A percentile compares a stretch with the other conserved stretches of the same genome.
phyloP scores from a whole-genome alignment of 345 rosid species.

The Gossypium sturtianum region DNA sequence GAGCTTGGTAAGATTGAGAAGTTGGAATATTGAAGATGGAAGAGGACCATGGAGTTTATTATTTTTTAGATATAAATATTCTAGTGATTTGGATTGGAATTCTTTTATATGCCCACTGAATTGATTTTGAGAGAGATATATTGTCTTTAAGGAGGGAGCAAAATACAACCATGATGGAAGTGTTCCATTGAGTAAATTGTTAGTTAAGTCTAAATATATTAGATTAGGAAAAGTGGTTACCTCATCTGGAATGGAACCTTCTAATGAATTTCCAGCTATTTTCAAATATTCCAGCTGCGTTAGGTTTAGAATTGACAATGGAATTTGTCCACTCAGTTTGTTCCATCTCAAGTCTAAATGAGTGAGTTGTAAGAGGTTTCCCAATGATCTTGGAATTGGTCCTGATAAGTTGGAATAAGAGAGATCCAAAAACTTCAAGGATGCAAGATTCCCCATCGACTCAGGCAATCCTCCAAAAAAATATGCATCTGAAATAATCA shows the following conservation, averaged over 20 bases:
- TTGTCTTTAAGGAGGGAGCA: too few species aligned
- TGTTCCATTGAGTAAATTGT: too few species aligned
- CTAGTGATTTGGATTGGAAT: background rate
- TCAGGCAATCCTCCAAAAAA: too few species aligned
- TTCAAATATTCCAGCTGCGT: background rate
- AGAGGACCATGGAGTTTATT: too few species aligned
- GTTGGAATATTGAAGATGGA: constrained; percentile 10
- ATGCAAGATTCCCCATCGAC: too few species aligned
- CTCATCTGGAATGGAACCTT: constrained; percentile 19
- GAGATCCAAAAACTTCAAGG: background rate
- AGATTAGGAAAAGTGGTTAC: background rate
- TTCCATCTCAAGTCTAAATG: background rate
- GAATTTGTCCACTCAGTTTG: constrained; percentile 20
- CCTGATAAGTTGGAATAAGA: background rate
- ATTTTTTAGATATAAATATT: too few species aligned
- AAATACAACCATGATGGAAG: too few species aligned
- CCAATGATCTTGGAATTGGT: background rate
- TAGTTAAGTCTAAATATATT: too few species aligned
- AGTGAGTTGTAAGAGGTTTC: background rate
- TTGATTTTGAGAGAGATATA: too few species aligned
- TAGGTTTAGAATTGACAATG: background rate
- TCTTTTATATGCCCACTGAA: background rate
- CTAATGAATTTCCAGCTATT: background rate
- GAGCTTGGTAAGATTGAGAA: background rate
- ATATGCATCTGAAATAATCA: too few species aligned